Base-by-base conservation (phyloP, 2,329 filamentous ascomycete species). In the Talaromyces albobiverticillius region DNA sequence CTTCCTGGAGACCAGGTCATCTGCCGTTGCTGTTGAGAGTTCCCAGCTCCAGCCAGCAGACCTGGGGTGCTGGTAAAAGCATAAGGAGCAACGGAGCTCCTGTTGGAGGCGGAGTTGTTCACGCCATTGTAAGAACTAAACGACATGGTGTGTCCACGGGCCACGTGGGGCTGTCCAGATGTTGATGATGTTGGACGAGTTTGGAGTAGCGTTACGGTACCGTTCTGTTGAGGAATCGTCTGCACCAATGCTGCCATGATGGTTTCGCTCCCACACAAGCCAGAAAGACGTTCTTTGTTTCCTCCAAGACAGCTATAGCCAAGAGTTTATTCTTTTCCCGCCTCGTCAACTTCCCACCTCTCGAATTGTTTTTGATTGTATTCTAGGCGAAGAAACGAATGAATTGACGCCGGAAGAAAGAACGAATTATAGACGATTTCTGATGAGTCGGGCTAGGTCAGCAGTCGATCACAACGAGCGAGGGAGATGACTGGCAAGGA, bases 221-320 rank as follows among this genome's bases (percentile, higher is more conserved):
- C 80, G 67, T 85, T 84, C 74, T 90, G 87, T 76, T 89, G 86
- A 66, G 88, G 83, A 69, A 88, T 89, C 58, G 87, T 84, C 76
- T 93, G 89, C 67, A 92, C 87, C 79, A 93, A 80, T 73, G 89
- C 88, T 79, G 89, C 89, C 89, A 94, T 93, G 71, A 70, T 87
- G 79, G 67, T 68, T 62, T 61, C 59, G 55, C 20, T 22, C 41
- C 14, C 22, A 20, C 22, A 52, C 18, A 52, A 52, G n/a, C 46
- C 29, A 41, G 34, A 23, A 22, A 40, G 8, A 26, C 14, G 50
- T 25, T 11, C 31, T 40, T 18, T 22, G 41, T 69, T 67, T 67
- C 68, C 62, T 62, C 66, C 60, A 16, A 18, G n/a, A 38, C 4
- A 6, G n/a, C 16, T 20, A 16, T 22, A 8, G 16, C 36, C 16